Evolutionary conservation across 805 yeast species (phyloP), one percentile per base, ranked within the genome.

Genomic region (Clavispora vitiphila): DNA sequence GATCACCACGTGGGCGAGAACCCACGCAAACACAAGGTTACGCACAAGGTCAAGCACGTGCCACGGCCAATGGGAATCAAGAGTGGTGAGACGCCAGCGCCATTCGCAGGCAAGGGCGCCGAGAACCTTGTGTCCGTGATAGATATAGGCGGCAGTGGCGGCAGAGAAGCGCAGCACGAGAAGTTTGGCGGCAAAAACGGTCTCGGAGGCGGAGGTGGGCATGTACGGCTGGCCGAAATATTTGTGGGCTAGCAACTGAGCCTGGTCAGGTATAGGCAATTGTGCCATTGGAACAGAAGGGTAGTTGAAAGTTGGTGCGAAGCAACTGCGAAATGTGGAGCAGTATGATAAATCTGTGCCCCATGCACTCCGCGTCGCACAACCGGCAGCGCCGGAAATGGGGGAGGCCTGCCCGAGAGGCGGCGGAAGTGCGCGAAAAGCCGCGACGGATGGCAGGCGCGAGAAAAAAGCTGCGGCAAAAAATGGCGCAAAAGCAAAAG

Each of bases 221-320:
- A 55, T 35, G 34, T 49, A 57, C 3, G 63, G 62, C 32, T 34
- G 34, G 11, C 62, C 65, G 42, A 44, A 58, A 8, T 39, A 34
- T 42, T 58, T 57, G 25, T 20, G 36, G 15, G 19, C 6, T 9
- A 46, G 39, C n/a, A 37, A 35, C n/a, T 32, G 21, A 7, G 44
- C 30, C 35, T 25, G 32, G 19, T 29, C 32, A 5, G 20, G n/a
- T 9, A 29, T 9, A 12, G 32, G 32, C 6, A 29, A 7, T n/a
- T 26, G 25, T 15, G 24, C 9, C 19, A 21, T 34, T 3, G 36
- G 18, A 11, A 5, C 1, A 34, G 30, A n/a, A 14, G 10, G 26
- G 26, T 24, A 24, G 26, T 4, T 8, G 15, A 14, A 12, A n/a
- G 16, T 9, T 15, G 9, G 30, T n/a, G 9, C 5, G 30, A 7